Base-by-base conservation (phyloP, 192 early-diverging fungal species). In the Thamnidium elegans region DNA sequence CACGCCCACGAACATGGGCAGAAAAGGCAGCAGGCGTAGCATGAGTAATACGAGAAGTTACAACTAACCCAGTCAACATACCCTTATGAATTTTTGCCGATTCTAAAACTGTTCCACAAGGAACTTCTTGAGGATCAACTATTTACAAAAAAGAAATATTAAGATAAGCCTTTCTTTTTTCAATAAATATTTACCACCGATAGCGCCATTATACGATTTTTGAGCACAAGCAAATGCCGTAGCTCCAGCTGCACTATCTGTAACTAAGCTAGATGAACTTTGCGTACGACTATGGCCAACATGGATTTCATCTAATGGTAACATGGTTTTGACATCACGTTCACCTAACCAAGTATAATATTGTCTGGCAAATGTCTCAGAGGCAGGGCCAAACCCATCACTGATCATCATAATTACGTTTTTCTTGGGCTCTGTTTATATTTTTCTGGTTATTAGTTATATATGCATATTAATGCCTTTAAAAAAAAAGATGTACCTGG, bases 371-470 rank as follows among this genome's bases (percentile, higher is more conserved):
- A 83, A 75, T 7, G 84, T 71, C 51, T 84, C 81, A 7, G 82
- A 83, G 0, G 86, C 75, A 34, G 78, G 58, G 7, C 86, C 86
- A 65, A 87, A 86, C 0, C 85, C 85, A 63, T 87, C 86, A 0
- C 82, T 81, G 8, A 86, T 69, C 80, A 86, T 86, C 34, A 87
- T 74, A 5, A 87, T 81, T 11, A 87, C 67, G 58, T 79, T 84
- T 21, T 47, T 58, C 21, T 45, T 50, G 3, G 50, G 50, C 20
- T 4, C 48, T 46, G 21, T 17, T 26, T 42, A 34, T 39, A n/a
- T n/a, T n/a, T n/a, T 26, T 26, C 26, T 2, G 1, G 26, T 50
- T 58, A 17, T 10, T 26, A 11, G 42, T 26, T 19, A 17, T 21
- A 43, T 19, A 31, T 34, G 9, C 9, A 39, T 39, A 39, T 39